These are phyloP conservation scores for Fremontodendron californicum DNA, from an alignment of 345 rosid genomes.

Conservation along the genomic window DNA sequence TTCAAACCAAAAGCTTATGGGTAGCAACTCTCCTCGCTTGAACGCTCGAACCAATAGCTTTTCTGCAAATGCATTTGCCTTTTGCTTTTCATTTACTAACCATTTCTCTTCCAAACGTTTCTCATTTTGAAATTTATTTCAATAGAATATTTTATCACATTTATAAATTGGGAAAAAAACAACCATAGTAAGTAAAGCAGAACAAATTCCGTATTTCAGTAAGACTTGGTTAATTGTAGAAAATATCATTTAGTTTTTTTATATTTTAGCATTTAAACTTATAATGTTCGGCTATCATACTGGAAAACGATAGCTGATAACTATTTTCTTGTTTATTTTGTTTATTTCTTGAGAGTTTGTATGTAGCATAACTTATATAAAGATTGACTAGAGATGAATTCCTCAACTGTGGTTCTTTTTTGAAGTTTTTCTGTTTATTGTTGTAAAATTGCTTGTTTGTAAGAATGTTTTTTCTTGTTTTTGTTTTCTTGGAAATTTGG, in stretches of 20 bases:
- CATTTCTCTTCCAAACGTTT: not conserved
- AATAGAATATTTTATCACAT: not conserved
- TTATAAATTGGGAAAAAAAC: not conserved
- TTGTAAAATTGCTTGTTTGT: not conserved
- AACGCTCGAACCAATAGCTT: too few species aligned
- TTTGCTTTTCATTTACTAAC: not conserved
- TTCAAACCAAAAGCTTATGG: too few species aligned
- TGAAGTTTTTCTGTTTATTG: not conserved
- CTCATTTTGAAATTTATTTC: not conserved
- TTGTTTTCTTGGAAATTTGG: not conserved
- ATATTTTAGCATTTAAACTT: too few species aligned
- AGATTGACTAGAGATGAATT: not conserved
- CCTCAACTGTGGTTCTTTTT: not conserved
- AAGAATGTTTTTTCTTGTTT: not conserved
- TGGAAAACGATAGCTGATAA: not conserved
- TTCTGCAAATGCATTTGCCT: too few species aligned
- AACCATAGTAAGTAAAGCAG: not conserved
- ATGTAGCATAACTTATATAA: not conserved
- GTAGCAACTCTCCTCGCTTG: too few species aligned
- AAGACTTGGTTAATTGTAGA: too few species aligned
- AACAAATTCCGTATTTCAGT: not conserved
- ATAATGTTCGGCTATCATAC: not conserved
- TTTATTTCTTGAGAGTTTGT: not conserved
- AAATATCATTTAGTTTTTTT: too few species aligned
- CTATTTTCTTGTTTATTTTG: not conserved